Conservation (phyloP, 192 early-diverging fungal species). For the Gamsiella multidivaricata region DNA sequence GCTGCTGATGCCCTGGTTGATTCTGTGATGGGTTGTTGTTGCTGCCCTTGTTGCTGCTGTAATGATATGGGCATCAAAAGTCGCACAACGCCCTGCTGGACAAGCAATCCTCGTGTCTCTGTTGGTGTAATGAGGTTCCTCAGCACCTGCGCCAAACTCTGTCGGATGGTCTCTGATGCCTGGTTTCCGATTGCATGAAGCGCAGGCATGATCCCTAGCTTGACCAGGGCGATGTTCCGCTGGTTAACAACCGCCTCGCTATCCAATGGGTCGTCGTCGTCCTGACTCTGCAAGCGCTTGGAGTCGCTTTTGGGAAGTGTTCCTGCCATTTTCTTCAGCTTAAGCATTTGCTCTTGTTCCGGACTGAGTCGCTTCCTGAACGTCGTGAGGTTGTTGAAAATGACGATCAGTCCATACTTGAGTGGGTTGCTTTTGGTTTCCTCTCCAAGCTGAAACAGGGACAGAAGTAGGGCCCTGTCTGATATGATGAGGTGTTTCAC, state of each 20-base stretch:
- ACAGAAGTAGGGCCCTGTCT: slow-evolving; percentile 67
- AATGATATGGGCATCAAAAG: slow-evolving; percentile 65
- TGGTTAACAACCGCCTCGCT: slow-evolving; percentile 69
- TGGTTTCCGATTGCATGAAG: slow-evolving; percentile 64
- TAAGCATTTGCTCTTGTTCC: slow-evolving; percentile 84
- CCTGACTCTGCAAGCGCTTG: slow-evolving; percentile 48
- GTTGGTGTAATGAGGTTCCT: slow-evolving; percentile 79
- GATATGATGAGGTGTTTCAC: slow-evolving; percentile 77
- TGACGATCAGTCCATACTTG: slow-evolving; percentile 77
- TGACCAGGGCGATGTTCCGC: slow-evolving; percentile 66
- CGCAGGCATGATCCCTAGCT: slow-evolving; percentile 66
- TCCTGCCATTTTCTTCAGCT: slow-evolving; percentile 75
- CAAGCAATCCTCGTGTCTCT: slow-evolving; percentile 74
- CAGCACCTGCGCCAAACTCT: slow-evolving; percentile 73
- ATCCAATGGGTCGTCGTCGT: slow-evolving; percentile 65
- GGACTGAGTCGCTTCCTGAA: slow-evolving; percentile 75
- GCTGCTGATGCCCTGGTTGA: slow-evolving; percentile 64
- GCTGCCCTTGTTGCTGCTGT: slow-evolving; percentile 16
- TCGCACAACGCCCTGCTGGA: slow-evolving; percentile 85
- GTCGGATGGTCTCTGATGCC: slow-evolving; percentile 68
- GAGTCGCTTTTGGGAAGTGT: slow-evolving; percentile 43
- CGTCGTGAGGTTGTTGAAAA: slow-evolving; percentile 81
- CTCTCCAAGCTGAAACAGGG: slow-evolving; percentile 64
- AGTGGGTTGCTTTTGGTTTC: slow-evolving; percentile 62
- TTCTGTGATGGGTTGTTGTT: slow-evolving; percentile 23